Percentiles rank a stretch among this genome's conserved stretches.
phyloP scores from a whole-genome alignment of 345 rosid genomes.

The Boechera divaricarpa region DNA sequence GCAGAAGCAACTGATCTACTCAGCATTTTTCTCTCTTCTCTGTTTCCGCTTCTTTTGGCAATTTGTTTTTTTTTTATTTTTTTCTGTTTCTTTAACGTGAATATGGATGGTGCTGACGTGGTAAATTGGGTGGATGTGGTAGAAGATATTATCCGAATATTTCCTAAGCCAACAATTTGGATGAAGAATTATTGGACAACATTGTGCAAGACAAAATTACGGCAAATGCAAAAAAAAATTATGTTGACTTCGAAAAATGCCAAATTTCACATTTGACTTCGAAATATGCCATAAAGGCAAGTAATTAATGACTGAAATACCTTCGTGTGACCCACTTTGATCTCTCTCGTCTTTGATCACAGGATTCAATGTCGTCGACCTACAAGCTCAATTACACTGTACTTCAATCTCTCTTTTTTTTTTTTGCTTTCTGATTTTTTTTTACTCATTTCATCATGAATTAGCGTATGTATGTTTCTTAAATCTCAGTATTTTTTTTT shows the following conservation, averaged over 20 bases:
- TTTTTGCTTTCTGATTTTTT: slow-evolving; percentile 6
- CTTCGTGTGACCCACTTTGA: slow-evolving; percentile 23
- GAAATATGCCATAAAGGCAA: too few species aligned
- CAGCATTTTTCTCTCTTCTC: slow-evolving; percentile 44
- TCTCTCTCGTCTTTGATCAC: slow-evolving; percentile 31
- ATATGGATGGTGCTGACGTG: slow-evolving; percentile 31
- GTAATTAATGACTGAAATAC: too few species aligned
- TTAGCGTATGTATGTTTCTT: slow-evolving; percentile 19
- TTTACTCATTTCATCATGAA: slow-evolving; percentile 3
- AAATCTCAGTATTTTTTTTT: not conserved
- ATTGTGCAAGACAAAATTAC: not conserved
- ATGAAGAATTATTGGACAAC: slow-evolving; percentile 15
- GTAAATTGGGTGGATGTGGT: slow-evolving; percentile 32
- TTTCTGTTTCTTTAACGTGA: not conserved
- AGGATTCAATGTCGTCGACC: slow-evolving; percentile 64
- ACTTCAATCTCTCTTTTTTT: slow-evolving; percentile 22
- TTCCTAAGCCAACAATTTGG: slow-evolving; percentile 18
- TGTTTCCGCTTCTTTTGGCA: slow-evolving; percentile 37
- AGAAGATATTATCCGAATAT: slow-evolving; percentile 25
- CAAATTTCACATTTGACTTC: too few species aligned
- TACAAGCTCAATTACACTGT: slow-evolving; percentile 57
- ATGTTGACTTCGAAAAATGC: too few species aligned
- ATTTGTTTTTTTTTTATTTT: not conserved
- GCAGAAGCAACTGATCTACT: slow-evolving; percentile 51
- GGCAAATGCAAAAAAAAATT: too few species aligned